A percentile compares a stretch with the other conserved stretches of the same genome.
Conservation (phyloP, 371 early-diverging fungal species). For the Capillidium heterosporum region DNA sequence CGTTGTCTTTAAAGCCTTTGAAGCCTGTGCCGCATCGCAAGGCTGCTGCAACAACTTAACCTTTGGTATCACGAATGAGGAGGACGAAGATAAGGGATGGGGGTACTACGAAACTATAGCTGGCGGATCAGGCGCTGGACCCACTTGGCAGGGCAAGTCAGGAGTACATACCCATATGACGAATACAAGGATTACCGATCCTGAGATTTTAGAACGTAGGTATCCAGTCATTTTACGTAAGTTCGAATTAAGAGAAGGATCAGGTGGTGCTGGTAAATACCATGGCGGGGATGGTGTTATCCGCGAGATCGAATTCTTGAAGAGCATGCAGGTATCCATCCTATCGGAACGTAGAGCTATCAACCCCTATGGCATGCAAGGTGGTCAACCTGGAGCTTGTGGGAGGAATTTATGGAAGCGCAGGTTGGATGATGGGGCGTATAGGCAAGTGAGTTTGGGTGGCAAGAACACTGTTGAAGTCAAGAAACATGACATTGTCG, state of each 20-base stretch:
- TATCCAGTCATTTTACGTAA: conserved; percentile 80
- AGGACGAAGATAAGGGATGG: conserved; percentile 37
- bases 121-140: conserved; percentile 75
- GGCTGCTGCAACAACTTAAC: conserved; percentile 93
- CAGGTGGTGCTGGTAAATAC: conserved; percentile 66
- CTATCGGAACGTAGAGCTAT: conserved; percentile 84
- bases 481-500: conserved; percentile 50
- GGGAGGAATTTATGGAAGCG: conserved; percentile 18
- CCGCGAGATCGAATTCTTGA: conserved; percentile 64
- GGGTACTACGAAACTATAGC: conserved; percentile 94
- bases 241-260: conserved; percentile 56
- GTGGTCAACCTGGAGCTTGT: conserved; percentile 74
- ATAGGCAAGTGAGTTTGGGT: conserved; percentile 47
- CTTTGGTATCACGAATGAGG: conserved; percentile 34
- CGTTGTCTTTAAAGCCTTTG: conserved; percentile 75
- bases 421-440: conserved; percentile 4
- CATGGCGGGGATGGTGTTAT: conserved; percentile 79
- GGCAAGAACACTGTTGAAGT: conserved; percentile 74
- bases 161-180: conserved; percentile 59
- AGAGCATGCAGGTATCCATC: conserved; percentile 64
- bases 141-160: conserved; percentile 63
- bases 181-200: conserved; percentile 92
- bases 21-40: conserved; percentile 82
- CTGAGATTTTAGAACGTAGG: conserved; percentile 84
- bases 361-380: conserved; percentile 70